Percentiles rank a stretch among this genome's conserved stretches.
These are phyloP conservation scores for Aureobasidium sp. DNA, from an alignment of 2,329 filamentous ascomycete genomes.

Conservation along the genomic window DNA sequence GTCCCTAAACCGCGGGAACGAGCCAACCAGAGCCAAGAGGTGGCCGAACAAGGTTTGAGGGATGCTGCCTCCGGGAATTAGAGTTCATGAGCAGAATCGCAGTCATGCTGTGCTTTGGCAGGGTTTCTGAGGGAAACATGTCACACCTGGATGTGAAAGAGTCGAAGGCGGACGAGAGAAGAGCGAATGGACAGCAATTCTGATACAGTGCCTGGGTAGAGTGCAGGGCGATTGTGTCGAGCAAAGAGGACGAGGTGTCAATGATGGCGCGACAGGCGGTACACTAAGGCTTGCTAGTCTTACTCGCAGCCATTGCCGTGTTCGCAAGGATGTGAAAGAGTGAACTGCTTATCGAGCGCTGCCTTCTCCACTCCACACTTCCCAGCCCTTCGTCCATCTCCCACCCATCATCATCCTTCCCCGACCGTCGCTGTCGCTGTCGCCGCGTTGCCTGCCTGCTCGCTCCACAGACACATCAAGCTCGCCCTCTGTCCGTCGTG, in stretches of 20 bases:
- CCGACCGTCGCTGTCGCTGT: slow-evolving; percentile 11
- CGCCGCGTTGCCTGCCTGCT: slow-evolving; percentile 2
- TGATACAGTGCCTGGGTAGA: neutral
- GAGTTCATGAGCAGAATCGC: slow-evolving; percentile 11
- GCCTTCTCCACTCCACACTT: slow-evolving; percentile 12
- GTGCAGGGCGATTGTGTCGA: slow-evolving; percentile 1
- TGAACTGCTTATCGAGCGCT: slow-evolving; percentile 9
- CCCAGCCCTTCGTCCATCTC: slow-evolving; percentile 13
- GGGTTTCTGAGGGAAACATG: neutral
- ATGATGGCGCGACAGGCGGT: slow-evolving; percentile 12
- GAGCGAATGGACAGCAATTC: neutral
- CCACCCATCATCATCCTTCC: neutral
- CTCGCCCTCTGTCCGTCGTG: neutral
- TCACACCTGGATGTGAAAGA: neutral
- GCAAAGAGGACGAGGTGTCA: slow-evolving; percentile 6
- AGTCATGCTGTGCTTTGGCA: neutral
- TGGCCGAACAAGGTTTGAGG: slow-evolving; percentile 6
- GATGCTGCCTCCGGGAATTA: slow-evolving; percentile 9
- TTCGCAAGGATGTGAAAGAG: slow-evolving; percentile 9
- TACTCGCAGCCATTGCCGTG: slow-evolving; percentile 13
- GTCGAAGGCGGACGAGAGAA: neutral
- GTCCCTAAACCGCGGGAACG: slow-evolving; percentile 4
- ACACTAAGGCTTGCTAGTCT: slow-evolving; percentile 13
- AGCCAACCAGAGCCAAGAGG: slow-evolving; percentile 12
- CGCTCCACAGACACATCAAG: neutral